Conservation (phyloP, 108 stramenopile species). For the Fistulifera solaris region DNA sequence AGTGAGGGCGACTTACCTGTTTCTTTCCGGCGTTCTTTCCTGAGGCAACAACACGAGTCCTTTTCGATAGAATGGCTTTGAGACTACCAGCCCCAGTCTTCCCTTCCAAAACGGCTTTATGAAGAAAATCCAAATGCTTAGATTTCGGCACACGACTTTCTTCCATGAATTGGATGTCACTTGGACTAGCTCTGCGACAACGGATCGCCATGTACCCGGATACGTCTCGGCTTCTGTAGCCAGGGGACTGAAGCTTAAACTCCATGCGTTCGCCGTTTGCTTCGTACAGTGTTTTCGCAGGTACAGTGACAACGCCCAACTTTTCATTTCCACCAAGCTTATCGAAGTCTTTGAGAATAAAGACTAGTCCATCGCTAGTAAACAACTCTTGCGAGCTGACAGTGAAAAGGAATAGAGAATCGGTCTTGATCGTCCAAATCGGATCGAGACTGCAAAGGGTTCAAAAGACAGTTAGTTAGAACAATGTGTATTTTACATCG, state of each 20-base stretch:
- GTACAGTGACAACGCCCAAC: conserved; percentile 39
- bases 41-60: no score
- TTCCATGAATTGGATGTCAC: conserved; percentile 68
- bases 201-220: conserved; percentile 52
- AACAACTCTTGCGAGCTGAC: conserved; percentile 36
- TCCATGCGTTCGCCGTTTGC: conserved; percentile 54
- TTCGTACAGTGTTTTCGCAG: conserved; percentile 37
- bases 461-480: background rate
- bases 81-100: no score
- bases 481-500: background rate
- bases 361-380: conserved; percentile 49
- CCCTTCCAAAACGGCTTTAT: no score
- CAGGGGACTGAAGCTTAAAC: conserved; percentile 21
- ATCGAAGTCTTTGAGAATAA: conserved; percentile 67
- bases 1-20: background rate
- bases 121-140: no score
- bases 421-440: conserved; percentile 48
- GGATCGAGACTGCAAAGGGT: conserved; percentile 31
- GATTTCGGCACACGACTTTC: conserved; percentile 6
- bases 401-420: conserved; percentile 43
- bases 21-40: background rate
- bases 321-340: conserved; percentile 33
- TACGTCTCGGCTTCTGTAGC: conserved; percentile 1
- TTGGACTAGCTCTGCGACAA: conserved; percentile 51
- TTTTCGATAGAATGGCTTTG: no score